Conservation (phyloP, 2,329 filamentous ascomycete genomes). For the Onygena corvina region DNA sequence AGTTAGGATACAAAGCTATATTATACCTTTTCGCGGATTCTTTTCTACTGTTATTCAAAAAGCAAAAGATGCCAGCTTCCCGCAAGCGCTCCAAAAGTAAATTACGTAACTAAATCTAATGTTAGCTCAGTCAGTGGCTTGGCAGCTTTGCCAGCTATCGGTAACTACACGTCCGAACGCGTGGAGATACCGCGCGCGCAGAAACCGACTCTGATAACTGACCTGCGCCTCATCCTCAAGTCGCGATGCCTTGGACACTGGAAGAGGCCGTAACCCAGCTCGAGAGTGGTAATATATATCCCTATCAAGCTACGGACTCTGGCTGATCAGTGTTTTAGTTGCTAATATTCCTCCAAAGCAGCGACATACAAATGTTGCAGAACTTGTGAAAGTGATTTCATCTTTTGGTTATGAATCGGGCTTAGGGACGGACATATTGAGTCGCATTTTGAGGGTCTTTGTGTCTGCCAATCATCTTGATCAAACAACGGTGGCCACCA, state of each 20-base stretch:
- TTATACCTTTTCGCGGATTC: conserved; percentile 1
- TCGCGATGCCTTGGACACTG: conserved; percentile 7
- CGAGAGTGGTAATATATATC: conserved; percentile 14
- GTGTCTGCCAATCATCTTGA: conserved; percentile 58
- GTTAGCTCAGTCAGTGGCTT: too few species aligned
- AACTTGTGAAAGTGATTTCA: conserved; percentile 51
- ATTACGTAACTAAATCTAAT: too few species aligned
- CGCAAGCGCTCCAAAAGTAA: too few species aligned
- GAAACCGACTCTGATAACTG: background rate
- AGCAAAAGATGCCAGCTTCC: too few species aligned
- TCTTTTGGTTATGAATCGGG: conserved; percentile 56
- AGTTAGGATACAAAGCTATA: background rate
- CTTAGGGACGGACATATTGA: conserved; percentile 48
- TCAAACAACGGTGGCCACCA: conserved; percentile 56
- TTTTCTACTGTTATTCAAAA: background rate
- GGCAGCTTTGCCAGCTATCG: too few species aligned
- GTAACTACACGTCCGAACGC: too few species aligned
- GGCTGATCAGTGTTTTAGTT: conserved; percentile 19
- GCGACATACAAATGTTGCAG: conserved; percentile 50
- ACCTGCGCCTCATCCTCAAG: background rate
- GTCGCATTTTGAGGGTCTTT: conserved; percentile 53
- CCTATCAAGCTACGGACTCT: background rate
- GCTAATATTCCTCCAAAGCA: conserved; percentile 49
- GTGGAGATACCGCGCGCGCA: too few species aligned
- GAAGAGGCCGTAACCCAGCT: conserved; percentile 16